These are phyloP conservation scores for Cinchona pubescens DNA, from an alignment of 257 asterid genomes.

Conservation along the genomic window DNA sequence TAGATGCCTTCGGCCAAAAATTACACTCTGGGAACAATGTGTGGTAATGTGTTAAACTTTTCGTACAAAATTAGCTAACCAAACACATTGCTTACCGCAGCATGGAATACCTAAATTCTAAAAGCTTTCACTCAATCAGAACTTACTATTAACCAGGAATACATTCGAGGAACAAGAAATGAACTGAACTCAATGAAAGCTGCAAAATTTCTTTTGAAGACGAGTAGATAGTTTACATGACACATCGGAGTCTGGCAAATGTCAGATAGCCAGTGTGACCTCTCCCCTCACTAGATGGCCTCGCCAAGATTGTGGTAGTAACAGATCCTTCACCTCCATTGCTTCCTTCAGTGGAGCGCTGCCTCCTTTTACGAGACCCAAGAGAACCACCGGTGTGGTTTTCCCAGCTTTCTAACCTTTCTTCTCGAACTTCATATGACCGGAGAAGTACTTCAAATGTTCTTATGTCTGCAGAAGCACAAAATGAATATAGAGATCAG, in stretches of 20 bases:
- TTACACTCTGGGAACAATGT: not conserved
- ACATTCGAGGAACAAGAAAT: not conserved
- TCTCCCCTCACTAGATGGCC: slow-evolving; percentile 68
- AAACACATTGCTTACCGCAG: not conserved
- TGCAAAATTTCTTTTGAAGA: not conserved
- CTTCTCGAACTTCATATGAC: slow-evolving; percentile 75
- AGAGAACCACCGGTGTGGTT: no score
- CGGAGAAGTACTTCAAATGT: slow-evolving; percentile 87
- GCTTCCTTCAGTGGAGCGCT: slow-evolving; percentile 25
- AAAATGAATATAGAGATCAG: slow-evolving; percentile 15
- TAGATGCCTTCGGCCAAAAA: not conserved
- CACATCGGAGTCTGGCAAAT: slow-evolving; percentile 75
- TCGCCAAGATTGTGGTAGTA: slow-evolving; percentile 49
- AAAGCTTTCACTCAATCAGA: not conserved
- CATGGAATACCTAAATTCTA: not conserved
- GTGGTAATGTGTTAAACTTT: not conserved
- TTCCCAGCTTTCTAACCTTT: slow-evolving; percentile 46
- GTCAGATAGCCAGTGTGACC: slow-evolving; percentile 97
- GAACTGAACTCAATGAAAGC: not conserved
- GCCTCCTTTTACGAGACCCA: no score
- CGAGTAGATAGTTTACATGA: slow-evolving; percentile 15
- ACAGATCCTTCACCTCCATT: slow-evolving; percentile 44
- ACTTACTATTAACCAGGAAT: not conserved
- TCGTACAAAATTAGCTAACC: not conserved
- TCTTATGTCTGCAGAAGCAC: slow-evolving; percentile 57